Base-by-base conservation (phyloP, 2,329 filamentous ascomycete species). In the Colletotrichum tropicale region DNA sequence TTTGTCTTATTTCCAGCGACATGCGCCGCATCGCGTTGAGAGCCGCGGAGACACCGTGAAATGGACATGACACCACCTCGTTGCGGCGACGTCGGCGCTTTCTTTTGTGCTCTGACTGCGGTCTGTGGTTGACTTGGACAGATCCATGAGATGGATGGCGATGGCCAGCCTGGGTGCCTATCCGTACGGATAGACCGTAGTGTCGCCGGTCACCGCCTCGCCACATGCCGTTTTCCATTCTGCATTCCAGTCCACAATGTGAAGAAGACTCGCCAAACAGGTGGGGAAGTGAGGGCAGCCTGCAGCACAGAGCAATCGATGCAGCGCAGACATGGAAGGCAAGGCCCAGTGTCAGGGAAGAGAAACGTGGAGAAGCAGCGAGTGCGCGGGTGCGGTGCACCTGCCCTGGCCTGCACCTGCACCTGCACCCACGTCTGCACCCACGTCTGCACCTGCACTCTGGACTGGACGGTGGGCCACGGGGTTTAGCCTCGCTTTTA, bases 401-500 rank as follows among this genome's bases (percentile, higher is more conserved):
- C 56, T 28, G 28, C 56, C 56, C 24, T 28, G 55, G n/a, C 13
- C 55, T 30, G 18, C 56, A 30, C 56, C 56, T 56, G 21, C 24
- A 38, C 32, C n/a, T n/a, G n/a, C n/a, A n/a, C n/a, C n/a, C n/a
- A n/a, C n/a, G n/a, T n/a, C n/a, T n/a, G n/a, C n/a, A n/a, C n/a
- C n/a, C n/a, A n/a, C n/a, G n/a, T 7, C 55, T 30, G 18, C 56
- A 30, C 56, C 56, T 56, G 21, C 24, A 38, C 32, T 28, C 26
- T 61, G 56, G 24, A 61, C 24, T 32, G 24, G 28, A 32, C 56
- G 26, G 32, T 34, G 38, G 67, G 36, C 36, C 58, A 61, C 28
- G 30, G 12, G 36, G 30, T 30, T 36, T 70, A 71, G 71, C 60
- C 71, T 74, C 71, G 71, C 66, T 55, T 61, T 71, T 71, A 66